These are phyloP conservation scores for Leishmania amazonensis DNA, from an alignment of 208 protist species.

Conservation along the genomic window DNA sequence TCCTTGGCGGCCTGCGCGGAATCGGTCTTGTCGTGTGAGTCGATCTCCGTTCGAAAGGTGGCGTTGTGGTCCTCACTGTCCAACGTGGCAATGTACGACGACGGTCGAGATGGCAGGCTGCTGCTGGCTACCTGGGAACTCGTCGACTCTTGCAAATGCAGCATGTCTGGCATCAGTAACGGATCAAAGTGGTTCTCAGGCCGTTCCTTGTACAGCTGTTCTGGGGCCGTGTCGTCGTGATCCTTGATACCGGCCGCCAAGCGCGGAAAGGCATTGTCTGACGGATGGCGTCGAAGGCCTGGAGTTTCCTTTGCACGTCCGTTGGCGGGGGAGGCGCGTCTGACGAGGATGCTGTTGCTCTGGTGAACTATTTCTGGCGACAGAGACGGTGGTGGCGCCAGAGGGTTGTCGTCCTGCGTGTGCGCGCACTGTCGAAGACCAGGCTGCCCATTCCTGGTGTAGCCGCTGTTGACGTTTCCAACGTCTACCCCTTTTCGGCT, in stretches of 20 bases:
- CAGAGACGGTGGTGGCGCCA: conserved; percentile 18
- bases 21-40: conserved; percentile 43
- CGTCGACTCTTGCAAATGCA: neutral
- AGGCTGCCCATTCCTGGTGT: neutral
- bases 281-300: too few species aligned
- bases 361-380: neutral
- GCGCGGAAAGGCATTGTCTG: neutral
- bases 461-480: neutral
- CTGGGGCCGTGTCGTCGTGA: neutral
- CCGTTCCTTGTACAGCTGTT: neutral
- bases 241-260: neutral
- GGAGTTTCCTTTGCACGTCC: conserved; percentile 1
- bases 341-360: conserved; percentile 9
- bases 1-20: conserved; percentile 51
- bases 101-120: conserved; percentile 4
- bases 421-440: neutral
- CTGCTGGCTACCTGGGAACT: too few species aligned
- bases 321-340: neutral
- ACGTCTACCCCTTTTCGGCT: neutral
- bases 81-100: neutral
- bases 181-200: conserved; percentile 43
- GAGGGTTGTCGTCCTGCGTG: conserved; percentile 25
- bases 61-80: conserved; percentile 11
- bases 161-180: conserved; percentile 16
- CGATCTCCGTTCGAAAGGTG: conserved; percentile 28